phyloP scores from a whole-genome alignment of 305 asterid species.

The Fraxinus velutina region DNA sequence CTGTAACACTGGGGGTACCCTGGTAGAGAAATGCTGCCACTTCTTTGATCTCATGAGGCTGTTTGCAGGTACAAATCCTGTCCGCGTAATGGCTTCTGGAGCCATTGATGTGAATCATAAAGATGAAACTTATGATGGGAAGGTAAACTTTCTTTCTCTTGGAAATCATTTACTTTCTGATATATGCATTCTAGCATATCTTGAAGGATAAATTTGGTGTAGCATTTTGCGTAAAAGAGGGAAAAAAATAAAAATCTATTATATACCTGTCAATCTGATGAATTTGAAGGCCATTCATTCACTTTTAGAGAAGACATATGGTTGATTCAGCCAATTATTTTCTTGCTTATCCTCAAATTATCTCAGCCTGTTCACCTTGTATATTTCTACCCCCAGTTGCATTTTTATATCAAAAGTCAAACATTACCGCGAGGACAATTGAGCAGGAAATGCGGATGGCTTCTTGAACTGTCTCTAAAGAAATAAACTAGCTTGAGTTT shows the following conservation, averaged over 20 bases:
- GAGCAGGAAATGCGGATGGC: not conserved
- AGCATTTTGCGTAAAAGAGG: not conserved
- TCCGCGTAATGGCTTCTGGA: constrained; percentile 91
- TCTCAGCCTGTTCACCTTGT: not conserved
- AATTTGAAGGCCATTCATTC: not conserved
- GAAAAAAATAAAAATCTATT: not conserved
- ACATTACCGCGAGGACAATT: too few relatives aligned
- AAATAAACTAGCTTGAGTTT: not conserved
- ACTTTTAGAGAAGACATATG: not conserved
- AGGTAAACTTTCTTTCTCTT: constrained; percentile 39
- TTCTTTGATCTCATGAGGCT: constrained; percentile 94
- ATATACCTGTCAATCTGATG: not conserved
- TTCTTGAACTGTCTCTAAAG: not conserved
- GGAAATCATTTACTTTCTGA: not conserved
- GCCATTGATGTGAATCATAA: constrained; percentile 90
- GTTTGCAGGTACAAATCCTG: constrained; percentile 73
- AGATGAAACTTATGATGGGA: constrained; percentile 77
- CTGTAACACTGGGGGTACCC: constrained; percentile 86
- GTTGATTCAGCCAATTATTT: not conserved
- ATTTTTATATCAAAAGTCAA: not conserved
- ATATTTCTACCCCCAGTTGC: not conserved
- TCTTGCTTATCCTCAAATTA: not conserved
- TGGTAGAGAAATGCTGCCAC: constrained; percentile 99
- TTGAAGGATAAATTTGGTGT: not conserved
- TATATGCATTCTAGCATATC: not conserved